A percentile compares a stretch with the other conserved stretches of the same genome.
Conservation (phyloP, 176 grass and related monocot genomes). For the Musa beccarii region DNA sequence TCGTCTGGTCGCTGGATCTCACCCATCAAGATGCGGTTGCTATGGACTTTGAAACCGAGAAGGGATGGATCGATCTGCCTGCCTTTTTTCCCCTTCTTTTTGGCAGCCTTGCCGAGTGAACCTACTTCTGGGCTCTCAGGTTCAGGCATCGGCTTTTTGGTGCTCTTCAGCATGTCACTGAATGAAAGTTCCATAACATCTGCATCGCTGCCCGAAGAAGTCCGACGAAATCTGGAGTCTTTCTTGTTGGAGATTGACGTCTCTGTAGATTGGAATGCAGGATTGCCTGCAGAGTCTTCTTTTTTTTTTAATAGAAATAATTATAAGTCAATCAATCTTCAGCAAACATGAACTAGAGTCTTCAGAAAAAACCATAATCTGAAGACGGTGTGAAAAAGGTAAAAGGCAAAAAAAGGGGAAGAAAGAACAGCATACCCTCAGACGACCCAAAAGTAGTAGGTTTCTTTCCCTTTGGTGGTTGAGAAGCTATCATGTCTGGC, state of each 20-base stretch:
- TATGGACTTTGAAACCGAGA: conserved; percentile 97
- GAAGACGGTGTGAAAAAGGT: too few relatives aligned
- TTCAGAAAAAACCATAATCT: too few relatives aligned
- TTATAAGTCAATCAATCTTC: background rate
- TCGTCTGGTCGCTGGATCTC: conserved; percentile 89
- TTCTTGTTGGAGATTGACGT: conserved; percentile 41
- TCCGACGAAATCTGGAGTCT: conserved; percentile 34
- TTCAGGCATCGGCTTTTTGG: conserved; percentile 53
- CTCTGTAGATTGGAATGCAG: conserved; percentile 22
- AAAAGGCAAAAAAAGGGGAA: background rate
- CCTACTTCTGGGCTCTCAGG: conserved; percentile 34
- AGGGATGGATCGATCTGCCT: conserved; percentile 96
- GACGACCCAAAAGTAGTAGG: conserved; percentile 24
- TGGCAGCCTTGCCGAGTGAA: conserved; percentile 45
- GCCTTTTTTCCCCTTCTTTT: conserved; percentile 95
- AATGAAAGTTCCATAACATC: conserved; percentile 65
- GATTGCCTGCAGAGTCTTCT: conserved; percentile 4
- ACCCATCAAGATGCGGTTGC: conserved; percentile 97
- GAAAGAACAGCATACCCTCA: conserved; percentile 36
- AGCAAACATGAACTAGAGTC: background rate
- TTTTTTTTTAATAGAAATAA: conserved; percentile 8
- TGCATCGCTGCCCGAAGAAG: conserved; percentile 26
- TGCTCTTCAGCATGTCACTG: conserved; percentile 87
- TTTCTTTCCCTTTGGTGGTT: conserved; percentile 41
- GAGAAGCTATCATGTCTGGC: conserved; percentile 15